phyloP scores from a whole-genome alignment of 2,329 filamentous ascomycete genomes.

The Nigrospora osmanthi region DNA sequence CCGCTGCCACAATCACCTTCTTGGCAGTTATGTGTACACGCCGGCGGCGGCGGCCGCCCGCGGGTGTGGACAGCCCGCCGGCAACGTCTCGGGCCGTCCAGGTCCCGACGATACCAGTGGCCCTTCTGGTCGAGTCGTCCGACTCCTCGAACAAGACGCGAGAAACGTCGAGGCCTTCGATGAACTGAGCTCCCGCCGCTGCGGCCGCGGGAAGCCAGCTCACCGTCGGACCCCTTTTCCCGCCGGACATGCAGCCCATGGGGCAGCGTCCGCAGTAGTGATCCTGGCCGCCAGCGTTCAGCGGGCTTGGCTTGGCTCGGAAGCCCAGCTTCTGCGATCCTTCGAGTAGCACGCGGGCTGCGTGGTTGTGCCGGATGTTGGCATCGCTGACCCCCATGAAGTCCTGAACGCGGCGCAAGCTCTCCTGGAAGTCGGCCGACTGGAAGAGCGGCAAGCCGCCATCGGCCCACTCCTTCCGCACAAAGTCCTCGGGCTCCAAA shows the following conservation, averaged over 20 bases:
- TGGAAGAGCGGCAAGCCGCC: conserved; percentile 66
- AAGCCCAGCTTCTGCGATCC: conserved; percentile 69
- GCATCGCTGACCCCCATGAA: conserved; percentile 68
- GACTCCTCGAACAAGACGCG: conserved; percentile 59
- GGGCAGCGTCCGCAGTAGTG: conserved; percentile 68
- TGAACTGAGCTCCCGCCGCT: conserved; percentile 67
- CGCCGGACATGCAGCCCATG: conserved; percentile 54
- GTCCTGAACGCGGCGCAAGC: conserved; percentile 69
- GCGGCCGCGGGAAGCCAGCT: conserved; percentile 76
- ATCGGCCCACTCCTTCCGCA: conserved; percentile 74
- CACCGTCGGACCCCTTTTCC: conserved; percentile 73
- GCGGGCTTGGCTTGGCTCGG: conserved; percentile 59
- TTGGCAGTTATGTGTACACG: conserved; percentile 69
- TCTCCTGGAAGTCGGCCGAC: conserved; percentile 66
- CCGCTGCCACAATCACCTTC: conserved; percentile 71
- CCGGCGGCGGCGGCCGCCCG: conserved; percentile 40
- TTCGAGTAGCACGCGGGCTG: conserved; percentile 66
- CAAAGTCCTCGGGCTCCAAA: conserved; percentile 61
- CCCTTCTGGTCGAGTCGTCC: conserved; percentile 37
- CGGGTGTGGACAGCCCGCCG: conserved; percentile 45
- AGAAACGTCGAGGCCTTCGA: conserved; percentile 73
- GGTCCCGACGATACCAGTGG: conserved; percentile 62
- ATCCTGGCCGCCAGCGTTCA: conserved; percentile 67
- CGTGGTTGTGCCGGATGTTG: conserved; percentile 62
- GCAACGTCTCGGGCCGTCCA: conserved; percentile 67